Base-by-base conservation (phyloP, 306 rosid genomes). In the Begonia fuchsioides region DNA sequence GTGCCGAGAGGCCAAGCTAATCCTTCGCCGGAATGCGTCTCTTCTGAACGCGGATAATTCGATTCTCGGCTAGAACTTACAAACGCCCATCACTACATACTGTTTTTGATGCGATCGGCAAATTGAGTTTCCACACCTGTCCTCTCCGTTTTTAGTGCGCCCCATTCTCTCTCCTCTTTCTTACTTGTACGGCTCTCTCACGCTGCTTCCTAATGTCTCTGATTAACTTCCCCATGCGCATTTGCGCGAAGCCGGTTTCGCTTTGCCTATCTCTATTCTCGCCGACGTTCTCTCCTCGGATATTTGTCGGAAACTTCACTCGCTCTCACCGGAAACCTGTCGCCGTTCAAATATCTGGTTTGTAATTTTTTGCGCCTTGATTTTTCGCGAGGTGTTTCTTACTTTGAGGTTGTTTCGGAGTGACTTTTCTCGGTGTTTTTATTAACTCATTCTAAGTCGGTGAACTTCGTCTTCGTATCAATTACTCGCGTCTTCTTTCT, bases 191-290 rank as follows among this genome's bases (percentile, higher is more conserved):
- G n/a, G 2, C 44, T 55, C 2, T 10, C 54, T 12, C 14, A 38
- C 17, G 35, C 17, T 54, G 59, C 50, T 26, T 26, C 35, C 35
- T 66, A 44, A 68, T 77, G 79, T 54, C 77, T 79, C 79, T 81
- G n/a, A n/a, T 69, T 85, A 85, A 73, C 15, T 55, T 55, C 85
- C 60, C 60, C 61, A 85, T 90, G 98, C 95, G 74, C 61, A 58
- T 85, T 61, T 68, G 70, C 26, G 75, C 48, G 73, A 72, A 61
- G 58, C 72, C 76, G 47, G 58, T 75, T 49, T 71, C 78, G 13
- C 55, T 76, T 38, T 64, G 75, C 60, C 66, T 76, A 65, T 72
- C 73, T 26, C 8, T 0, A 2, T 52, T 68, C 47, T 38, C 71
- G 9, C 8, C 8, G 35, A 45, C 47, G 32, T 26, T 46, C n/a